phyloP scores from a whole-genome alignment of 2,329 filamentous ascomycete genomes.

The Cytospora schulzeri region DNA sequence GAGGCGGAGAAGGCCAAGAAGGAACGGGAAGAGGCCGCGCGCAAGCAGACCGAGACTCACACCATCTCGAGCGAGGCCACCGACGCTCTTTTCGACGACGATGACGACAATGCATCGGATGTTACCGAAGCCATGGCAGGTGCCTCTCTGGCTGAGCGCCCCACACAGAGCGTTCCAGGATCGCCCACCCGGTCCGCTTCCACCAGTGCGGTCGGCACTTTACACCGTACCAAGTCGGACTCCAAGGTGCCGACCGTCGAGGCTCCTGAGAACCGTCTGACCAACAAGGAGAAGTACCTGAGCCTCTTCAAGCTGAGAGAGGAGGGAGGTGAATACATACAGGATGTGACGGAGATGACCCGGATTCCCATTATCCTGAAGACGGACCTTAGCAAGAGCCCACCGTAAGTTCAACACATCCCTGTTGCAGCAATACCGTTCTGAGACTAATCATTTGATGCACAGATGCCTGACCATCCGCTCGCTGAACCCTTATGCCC shows the following conservation, averaged over 20 bases:
- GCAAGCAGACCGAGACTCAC: constrained; percentile 91
- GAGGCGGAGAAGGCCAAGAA: constrained; percentile 78
- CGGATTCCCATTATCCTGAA: constrained; percentile 96
- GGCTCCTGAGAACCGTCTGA: constrained; percentile 76
- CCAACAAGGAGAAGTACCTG: constrained; percentile 95
- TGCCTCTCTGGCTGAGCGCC: constrained; percentile 84
- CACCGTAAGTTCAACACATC: constrained; percentile 76
- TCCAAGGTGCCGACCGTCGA: constrained; percentile 82
- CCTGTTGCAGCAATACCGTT: neutral
- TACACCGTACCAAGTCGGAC: constrained; percentile 90
- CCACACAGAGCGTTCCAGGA: constrained; percentile 92
- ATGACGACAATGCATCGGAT: constrained; percentile 85
- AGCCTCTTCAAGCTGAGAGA: constrained; percentile 87
- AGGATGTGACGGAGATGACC: constrained; percentile 98
- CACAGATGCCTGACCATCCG: constrained; percentile 79
- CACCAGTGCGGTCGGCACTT: constrained; percentile 54
- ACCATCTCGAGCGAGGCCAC: constrained; percentile 92
- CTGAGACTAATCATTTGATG: constrained; percentile 5
- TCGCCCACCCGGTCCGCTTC: constrained; percentile 80
- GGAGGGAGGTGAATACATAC: constrained; percentile 93
- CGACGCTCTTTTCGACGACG: constrained; percentile 93
- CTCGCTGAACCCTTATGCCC: constrained; percentile 77
- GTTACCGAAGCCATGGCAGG: constrained; percentile 89
- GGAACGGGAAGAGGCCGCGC: constrained; percentile 86
- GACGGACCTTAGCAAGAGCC: constrained; percentile 97